A percentile compares a stretch with the other conserved stretches of the same genome.
Conservation (phyloP, 75 land plant species). For the Chamaecyparis obtusa region DNA sequence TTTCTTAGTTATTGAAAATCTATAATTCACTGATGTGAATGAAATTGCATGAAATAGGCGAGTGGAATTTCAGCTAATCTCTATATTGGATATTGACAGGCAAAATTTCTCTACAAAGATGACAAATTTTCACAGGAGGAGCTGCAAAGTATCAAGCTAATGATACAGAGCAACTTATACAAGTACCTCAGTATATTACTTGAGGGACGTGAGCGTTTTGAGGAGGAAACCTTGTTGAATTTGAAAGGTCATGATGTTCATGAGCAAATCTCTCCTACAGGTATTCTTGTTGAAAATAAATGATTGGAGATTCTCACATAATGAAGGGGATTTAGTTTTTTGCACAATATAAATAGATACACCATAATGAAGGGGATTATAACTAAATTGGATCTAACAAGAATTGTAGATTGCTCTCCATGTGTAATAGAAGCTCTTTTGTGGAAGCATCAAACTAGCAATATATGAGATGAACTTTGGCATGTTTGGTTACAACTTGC, state of each 20-base stretch:
- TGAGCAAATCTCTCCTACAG: background rate
- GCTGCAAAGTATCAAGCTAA: conserved; percentile 56
- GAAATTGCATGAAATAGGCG: background rate
- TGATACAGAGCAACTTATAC: conserved; percentile 91
- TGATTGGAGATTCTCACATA: background rate
- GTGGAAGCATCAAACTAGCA: too few relatives aligned
- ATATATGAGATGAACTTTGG: too few relatives aligned
- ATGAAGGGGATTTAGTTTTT: background rate
- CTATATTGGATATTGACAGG: conserved; percentile 42
- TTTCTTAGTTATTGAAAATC: background rate
- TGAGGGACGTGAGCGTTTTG: conserved; percentile 96
- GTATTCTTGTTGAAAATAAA: background rate
- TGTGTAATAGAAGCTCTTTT: too few relatives aligned
- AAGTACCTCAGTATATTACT: conserved; percentile 81
- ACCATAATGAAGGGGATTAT: background rate
- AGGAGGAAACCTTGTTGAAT: conserved; percentile 52
- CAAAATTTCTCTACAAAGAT: conserved; percentile 78
- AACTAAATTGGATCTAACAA: too few relatives aligned
- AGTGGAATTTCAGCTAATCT: background rate
- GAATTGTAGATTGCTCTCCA: too few relatives aligned
- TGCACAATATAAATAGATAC: background rate
- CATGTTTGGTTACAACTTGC: too few relatives aligned
- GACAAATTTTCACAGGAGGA: conserved; percentile 71
- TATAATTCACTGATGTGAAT: background rate
- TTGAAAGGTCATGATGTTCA: conserved; percentile 2